These are phyloP conservation scores for Stylosanthes scabra DNA, from an alignment of 331 rosid species.

Conservation along the genomic window DNA sequence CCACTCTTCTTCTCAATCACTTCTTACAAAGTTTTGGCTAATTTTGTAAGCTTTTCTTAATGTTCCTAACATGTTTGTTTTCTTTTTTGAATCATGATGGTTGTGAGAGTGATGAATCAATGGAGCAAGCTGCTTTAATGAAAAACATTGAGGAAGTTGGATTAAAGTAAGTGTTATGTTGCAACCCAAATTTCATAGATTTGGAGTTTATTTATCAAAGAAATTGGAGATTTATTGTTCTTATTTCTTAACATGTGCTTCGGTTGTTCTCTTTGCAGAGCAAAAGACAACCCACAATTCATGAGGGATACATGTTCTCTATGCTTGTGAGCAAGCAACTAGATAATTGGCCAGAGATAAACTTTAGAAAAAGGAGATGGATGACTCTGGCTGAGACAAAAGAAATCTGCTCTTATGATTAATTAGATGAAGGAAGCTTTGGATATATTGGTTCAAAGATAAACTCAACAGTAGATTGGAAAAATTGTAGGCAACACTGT, in stretches of 20 bases:
- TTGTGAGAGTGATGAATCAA: slow-evolving; percentile 90
- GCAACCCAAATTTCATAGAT: background rate
- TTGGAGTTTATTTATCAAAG: background rate
- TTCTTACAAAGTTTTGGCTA: background rate
- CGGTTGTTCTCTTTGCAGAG: slow-evolving; percentile 62
- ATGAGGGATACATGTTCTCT: slow-evolving; percentile 83
- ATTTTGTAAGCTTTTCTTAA: background rate
- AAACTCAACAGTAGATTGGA: slow-evolving; percentile 36
- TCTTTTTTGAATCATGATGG: slow-evolving; percentile 68
- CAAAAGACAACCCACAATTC: slow-evolving; percentile 67
- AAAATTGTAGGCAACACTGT: too few relatives aligned
- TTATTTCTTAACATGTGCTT: slow-evolving; percentile 39
- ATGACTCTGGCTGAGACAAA: slow-evolving; percentile 73
- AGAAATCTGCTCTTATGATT: slow-evolving; percentile 74
- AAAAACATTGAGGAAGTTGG: slow-evolving; percentile 96
- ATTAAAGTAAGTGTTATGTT: slow-evolving; percentile 63
- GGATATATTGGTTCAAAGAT: slow-evolving; percentile 57
- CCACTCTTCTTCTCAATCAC: background rate
- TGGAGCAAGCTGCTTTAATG: slow-evolving; percentile 75
- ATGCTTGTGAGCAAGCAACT: slow-evolving; percentile 65
- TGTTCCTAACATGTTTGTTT: slow-evolving; percentile 30
- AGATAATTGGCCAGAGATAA: slow-evolving; percentile 85
- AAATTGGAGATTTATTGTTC: background rate
- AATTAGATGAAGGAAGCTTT: slow-evolving; percentile 94
- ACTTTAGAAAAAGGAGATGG: slow-evolving; percentile 75